Evolutionary conservation across 2,329 filamentous ascomycete genomes (phyloP).

Genomic region (Keithomyces neogunnii): DNA sequence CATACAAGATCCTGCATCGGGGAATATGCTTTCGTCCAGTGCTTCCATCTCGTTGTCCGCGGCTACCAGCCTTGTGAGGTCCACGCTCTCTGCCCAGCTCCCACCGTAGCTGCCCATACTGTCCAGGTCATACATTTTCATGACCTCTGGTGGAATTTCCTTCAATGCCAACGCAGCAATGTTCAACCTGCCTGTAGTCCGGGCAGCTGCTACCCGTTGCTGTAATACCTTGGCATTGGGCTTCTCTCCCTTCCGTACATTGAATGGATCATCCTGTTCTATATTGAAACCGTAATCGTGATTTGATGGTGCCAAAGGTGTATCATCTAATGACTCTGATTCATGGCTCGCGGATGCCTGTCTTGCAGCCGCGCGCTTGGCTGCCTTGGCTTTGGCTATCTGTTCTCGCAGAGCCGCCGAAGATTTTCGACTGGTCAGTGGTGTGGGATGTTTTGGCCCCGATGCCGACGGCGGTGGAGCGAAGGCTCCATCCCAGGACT

Average conservation of each 20-base stretch:
- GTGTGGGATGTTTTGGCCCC: constrained; percentile 9
- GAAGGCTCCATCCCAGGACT: constrained; percentile 23
- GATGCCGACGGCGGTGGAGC: constrained; percentile 11
- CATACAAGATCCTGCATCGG: constrained; percentile 54
- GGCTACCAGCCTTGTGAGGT: constrained; percentile 73
- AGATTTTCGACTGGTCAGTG: constrained; percentile 46
- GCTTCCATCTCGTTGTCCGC: constrained; percentile 82
- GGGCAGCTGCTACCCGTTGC: constrained; percentile 63
- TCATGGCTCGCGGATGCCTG: constrained; percentile 18
- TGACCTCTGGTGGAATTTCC: constrained; percentile 71
- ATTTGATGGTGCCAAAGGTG: constrained; percentile 39
- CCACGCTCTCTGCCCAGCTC: constrained; percentile 87
- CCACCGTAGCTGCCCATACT: constrained; percentile 52
- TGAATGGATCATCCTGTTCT: constrained; percentile 57
- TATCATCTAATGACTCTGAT: constrained; percentile 4
- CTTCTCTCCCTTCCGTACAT: constrained; percentile 49
- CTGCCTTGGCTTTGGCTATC: constrained; percentile 86
- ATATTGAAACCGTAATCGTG: constrained; percentile 41
- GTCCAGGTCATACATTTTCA: constrained; percentile 84
- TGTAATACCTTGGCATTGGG: constrained; percentile 59
- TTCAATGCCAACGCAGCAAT: constrained; percentile 77
- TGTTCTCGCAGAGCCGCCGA: constrained; percentile 79
- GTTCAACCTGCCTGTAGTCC: constrained; percentile 74
- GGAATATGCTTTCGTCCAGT: constrained; percentile 69
- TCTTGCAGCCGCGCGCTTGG: constrained; percentile 49